Percentiles rank a stretch among this genome's conserved stretches.
These are phyloP conservation scores for Lithospermum erythrorhizon DNA, from an alignment of 257 asterid species.

Conservation along the genomic window DNA sequence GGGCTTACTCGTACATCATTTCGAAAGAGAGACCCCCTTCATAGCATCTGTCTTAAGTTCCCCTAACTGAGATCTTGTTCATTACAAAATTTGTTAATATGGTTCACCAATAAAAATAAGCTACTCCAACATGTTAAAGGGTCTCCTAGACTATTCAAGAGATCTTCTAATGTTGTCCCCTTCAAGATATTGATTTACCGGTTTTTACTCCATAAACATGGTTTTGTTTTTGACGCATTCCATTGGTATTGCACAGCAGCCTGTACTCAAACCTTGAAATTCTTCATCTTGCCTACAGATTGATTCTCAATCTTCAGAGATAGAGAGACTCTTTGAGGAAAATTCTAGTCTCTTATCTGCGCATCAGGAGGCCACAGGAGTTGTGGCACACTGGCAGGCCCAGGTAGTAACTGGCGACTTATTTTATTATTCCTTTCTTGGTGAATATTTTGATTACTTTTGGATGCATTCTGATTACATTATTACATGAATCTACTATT, in stretches of 20 bases:
- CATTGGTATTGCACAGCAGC: too few relatives aligned
- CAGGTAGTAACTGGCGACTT: conserved; percentile 41
- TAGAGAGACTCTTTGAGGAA: conserved; percentile 86
- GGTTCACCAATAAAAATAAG: not conserved
- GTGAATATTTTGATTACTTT: too few relatives aligned
- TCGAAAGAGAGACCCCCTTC: not conserved
- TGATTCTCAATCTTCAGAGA: conserved; percentile 94
- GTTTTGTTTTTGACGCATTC: too few relatives aligned
- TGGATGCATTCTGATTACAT: too few relatives aligned
- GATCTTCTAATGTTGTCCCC: not conserved
- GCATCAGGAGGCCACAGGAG: conserved; percentile 66
- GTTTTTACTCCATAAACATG: too few relatives aligned
- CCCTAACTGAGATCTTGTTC: not conserved
- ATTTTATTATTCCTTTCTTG: not conserved
- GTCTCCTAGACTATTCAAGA: not conserved
- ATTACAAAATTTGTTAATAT: not conserved
- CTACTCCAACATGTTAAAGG: not conserved
- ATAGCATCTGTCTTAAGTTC: not conserved
- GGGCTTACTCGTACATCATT: not conserved
- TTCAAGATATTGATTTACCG: too few relatives aligned
- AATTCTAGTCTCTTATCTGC: conserved; percentile 65
- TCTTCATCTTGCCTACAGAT: conserved; percentile 35
- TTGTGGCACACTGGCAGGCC: conserved; percentile 72
- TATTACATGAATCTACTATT: too few relatives aligned
- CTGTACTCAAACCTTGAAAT: conserved; percentile 6